phyloP scores from a whole-genome alignment of 2,329 filamentous ascomycete species.

The Penicillium rolfsii region DNA sequence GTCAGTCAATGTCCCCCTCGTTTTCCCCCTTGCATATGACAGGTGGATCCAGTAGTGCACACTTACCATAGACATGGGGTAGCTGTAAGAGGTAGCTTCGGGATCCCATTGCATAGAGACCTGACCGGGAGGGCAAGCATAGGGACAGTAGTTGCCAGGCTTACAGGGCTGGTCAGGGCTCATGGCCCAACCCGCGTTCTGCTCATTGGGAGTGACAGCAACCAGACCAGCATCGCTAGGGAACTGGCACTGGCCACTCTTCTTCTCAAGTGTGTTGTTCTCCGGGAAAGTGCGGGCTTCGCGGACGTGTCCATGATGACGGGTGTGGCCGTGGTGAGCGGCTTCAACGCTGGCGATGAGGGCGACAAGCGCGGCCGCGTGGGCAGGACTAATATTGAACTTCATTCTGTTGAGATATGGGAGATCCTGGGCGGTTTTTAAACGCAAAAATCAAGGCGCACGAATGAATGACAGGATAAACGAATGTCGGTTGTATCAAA shows the following conservation, averaged over 20 bases:
- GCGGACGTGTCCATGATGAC: constrained; percentile 32
- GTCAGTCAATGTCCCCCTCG: constrained; percentile 17
- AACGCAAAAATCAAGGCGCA: constrained; percentile 1
- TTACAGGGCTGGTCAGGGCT: constrained; percentile 72
- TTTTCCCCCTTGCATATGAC: constrained; percentile 10
- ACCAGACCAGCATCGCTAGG: constrained; percentile 69
- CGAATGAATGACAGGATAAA: constrained; percentile 21
- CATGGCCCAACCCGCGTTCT: constrained; percentile 79
- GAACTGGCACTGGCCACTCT: constrained; percentile 64
- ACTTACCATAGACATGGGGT: constrained; percentile 72
- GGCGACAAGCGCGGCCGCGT: constrained; percentile 42
- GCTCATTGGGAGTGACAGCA: constrained; percentile 63
- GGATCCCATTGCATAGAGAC: constrained; percentile 81
- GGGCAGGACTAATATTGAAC: constrained; percentile 37
- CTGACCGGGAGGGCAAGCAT: constrained; percentile 74
- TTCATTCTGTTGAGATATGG: constrained; percentile 35
- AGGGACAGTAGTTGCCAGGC: constrained; percentile 71
- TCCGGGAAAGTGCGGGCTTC: constrained; percentile 30
- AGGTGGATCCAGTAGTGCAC: constrained; percentile 7
- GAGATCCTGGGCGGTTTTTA: neutral
- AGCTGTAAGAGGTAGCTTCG: constrained; percentile 65
- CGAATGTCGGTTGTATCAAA: constrained; percentile 9
- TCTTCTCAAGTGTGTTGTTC: constrained; percentile 53
- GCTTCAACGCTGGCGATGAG: constrained; percentile 44
- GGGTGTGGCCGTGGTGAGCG: constrained; percentile 39